phyloP scores from a whole-genome alignment of 345 rosid genomes.

The Eucalyptus tenuipes region DNA sequence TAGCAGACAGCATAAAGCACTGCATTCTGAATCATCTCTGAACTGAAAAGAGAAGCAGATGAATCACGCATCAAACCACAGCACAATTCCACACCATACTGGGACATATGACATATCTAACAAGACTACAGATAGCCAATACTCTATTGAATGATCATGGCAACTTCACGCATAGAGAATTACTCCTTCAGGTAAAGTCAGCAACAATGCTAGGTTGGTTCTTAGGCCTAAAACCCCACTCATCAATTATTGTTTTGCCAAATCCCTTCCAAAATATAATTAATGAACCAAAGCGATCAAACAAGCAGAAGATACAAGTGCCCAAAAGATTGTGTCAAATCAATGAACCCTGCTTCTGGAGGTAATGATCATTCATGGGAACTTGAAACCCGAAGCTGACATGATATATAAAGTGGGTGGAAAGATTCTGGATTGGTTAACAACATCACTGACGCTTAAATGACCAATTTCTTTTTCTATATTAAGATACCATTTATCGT shows the following conservation, averaged over 20 bases:
- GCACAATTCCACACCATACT: not conserved
- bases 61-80: not conserved
- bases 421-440: not conserved
- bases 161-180: not conserved
- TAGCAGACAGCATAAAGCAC: constrained; percentile 59
- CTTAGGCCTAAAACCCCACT: not conserved
- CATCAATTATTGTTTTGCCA: not conserved
- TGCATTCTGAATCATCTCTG: constrained; percentile 75
- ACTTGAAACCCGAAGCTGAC: not conserved
- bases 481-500: not conserved
- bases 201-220: not conserved
- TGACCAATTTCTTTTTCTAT: not conserved
- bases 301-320: not conserved
- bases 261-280: not conserved
- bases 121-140: not conserved
- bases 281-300: not conserved
- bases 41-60: constrained; percentile 33
- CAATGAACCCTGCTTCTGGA: not conserved
- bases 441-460: not conserved
- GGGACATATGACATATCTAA: not conserved
- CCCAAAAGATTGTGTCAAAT: not conserved
- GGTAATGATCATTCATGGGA: not conserved
- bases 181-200: not conserved
- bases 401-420: not conserved
- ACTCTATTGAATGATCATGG: not conserved